Base-by-base conservation (phyloP, 2,329 filamentous ascomycete species). In the Coniella lustricola region DNA sequence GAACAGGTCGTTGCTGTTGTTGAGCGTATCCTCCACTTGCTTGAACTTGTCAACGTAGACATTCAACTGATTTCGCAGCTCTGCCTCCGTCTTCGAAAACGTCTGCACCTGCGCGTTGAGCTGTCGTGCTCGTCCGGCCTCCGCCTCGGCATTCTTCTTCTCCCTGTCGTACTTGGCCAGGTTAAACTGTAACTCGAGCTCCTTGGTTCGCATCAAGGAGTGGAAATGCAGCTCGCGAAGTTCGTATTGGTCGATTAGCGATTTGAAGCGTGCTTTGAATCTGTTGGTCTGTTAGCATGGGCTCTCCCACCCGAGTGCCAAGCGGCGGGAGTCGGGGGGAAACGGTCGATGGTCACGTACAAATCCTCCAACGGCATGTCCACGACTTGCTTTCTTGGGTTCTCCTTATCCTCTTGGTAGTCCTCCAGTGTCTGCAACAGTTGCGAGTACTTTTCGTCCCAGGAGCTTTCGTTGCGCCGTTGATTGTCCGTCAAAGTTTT, bases 41-140 rank as follows among this genome's bases (percentile, higher is more conserved):
- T 97, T 97, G 71, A 97, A 97, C 71, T 97, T 98, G 65, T 98
- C 93, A 21, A 96, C 91, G 61, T 98, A 98, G 59, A 96, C 91
- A 65, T 96, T 97, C 59, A 98, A 81, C 68, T 98, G 93, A 60
- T 88, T 94, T 52, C 93, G 77, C 48, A 98, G 76, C 67, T 97
- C 91, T 14, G 87, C 85, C 69, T 98, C 93, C 9, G 91, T 97
- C 67, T 95, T 93, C 32, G 90, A 93, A 65, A 97, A 96, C 2
- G 90, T 94, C 57, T 90, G 88, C 20, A 97, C 90, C 68, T 98
- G 93, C 32, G 82, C 77, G 58, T 93, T 95, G 45, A 98, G 76
- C 55, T 91, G 87, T 54, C 90, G 84, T 50, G 88, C 87, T 59
- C 90, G 86, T 48, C 76, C 77, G 18, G 83, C 73, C 69, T 98